Base-by-base conservation (phyloP, 2,329 filamentous ascomycete species). In the Mariannaea sp. region DNA sequence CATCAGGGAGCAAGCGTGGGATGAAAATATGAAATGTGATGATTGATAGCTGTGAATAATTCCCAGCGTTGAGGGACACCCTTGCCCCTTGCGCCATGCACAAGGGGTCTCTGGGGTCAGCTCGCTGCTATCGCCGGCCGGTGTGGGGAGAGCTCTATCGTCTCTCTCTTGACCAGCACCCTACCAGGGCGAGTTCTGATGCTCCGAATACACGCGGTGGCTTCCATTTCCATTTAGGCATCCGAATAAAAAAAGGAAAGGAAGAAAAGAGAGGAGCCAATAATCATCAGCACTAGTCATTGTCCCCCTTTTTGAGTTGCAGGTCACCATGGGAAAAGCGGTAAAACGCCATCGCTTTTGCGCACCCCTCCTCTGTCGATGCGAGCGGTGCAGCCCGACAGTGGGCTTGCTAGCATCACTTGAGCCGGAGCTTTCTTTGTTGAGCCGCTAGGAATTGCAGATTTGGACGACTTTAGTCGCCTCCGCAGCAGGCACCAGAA, bases 61-160 rank as follows among this genome's bases (percentile, higher is more conserved):
- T 49, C 53, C 45, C 47, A 40, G 49, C 30, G 44, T 49, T 36
- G 44, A 22, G 47, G 46, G 46, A 33, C 27, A 57, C 48, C 57
- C 56, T 48, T 53, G 55, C n/a, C n/a, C n/a, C n/a, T n/a, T n/a
- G n/a, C n/a, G n/a, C n/a, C n/a, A n/a, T n/a, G n/a, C n/a, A n/a
- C n/a, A n/a, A n/a, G n/a, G n/a, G n/a, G n/a, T n/a, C n/a, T n/a
- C n/a, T n/a, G n/a, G n/a, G 22, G 43, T 17, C 10, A 19, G 35
- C 35, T 58, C 47, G 17, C 35, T 49, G 49, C n/a, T 16, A 22
- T 36, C 49, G 32, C 36, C 41, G 43, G 26, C 50, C 29, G 38
- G 48, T 56, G 59, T 59, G 56, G 59, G 35, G 56, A 59, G 56
- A 20, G 38, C 13, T 33, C 29, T 44, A n/a, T n/a, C n/a, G n/a